phyloP scores from a whole-genome alignment of 2,329 filamentous ascomycete genomes.

The Penicillium palitans region DNA sequence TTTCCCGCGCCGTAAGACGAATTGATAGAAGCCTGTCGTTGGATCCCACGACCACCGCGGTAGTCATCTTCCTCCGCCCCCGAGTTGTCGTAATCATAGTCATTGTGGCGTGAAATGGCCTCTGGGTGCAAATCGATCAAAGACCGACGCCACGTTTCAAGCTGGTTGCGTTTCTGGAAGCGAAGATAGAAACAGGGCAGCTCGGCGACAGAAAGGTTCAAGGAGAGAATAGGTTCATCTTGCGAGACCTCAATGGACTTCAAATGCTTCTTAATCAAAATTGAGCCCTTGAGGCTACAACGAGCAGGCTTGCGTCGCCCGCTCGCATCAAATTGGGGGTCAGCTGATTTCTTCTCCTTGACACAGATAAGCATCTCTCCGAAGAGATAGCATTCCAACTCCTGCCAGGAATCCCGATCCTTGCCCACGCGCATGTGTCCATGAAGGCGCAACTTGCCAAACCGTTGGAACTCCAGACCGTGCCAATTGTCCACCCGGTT shows the following conservation, averaged over 20 bases:
- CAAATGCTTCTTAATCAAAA: slow-evolving; percentile 96
- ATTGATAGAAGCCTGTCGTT: slow-evolving; percentile 77
- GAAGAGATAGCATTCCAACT: slow-evolving; percentile 94
- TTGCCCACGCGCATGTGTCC: slow-evolving; percentile 92
- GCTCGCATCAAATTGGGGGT: slow-evolving; percentile 63
- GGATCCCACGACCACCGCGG: slow-evolving; percentile 53
- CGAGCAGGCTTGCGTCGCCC: slow-evolving; percentile 65
- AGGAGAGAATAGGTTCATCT: slow-evolving; percentile 81
- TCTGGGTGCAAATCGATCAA: slow-evolving; percentile 80
- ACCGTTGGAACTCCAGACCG: slow-evolving; percentile 86
- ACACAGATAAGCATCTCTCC: slow-evolving; percentile 99
- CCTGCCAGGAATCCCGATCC: slow-evolving; percentile 95
- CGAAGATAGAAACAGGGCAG: slow-evolving; percentile 91
- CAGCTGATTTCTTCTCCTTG: slow-evolving; percentile 82
- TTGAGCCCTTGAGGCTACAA: slow-evolving; percentile 93
- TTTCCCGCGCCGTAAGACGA: slow-evolving; percentile 79
- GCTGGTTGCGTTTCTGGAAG: slow-evolving; percentile 74
- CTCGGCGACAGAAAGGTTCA: slow-evolving; percentile 88
- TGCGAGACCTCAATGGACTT: slow-evolving; percentile 75
- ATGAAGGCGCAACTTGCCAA: slow-evolving; percentile 87
- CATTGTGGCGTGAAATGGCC: slow-evolving; percentile 61
- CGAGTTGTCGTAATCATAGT: slow-evolving; percentile 77
- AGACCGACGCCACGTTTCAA: slow-evolving; percentile 88
- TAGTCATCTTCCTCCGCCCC: slow-evolving; percentile 89
- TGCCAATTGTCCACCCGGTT: slow-evolving; percentile 98